Evolutionary conservation across 78 protist species (phyloP), one percentile per base, ranked within the genome.

Genomic region (Protostelium mycophagum): DNA sequence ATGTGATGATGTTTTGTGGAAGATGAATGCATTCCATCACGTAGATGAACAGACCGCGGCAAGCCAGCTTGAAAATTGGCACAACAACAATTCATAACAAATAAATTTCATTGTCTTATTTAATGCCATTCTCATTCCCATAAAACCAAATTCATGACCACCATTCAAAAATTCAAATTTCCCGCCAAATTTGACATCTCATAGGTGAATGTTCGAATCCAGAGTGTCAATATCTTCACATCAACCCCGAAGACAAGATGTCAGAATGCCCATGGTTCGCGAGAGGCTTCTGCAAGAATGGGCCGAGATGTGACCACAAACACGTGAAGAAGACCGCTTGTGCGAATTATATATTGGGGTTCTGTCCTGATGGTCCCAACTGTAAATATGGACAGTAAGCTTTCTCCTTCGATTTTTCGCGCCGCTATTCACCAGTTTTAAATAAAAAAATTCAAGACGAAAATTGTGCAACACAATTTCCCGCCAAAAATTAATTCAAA

Each of bases 251-350:
- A 85, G 95, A 95, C 35, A 91, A 94, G 84, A 88, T 84, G n/a
- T 84, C 84, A 51, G 98, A 97, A 28, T 97, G 99, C 84, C 96
- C 97, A 0, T 97, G 98, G 98, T 97, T 91, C 89, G 93, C 90
- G 1, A 83, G 98, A 36, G 99, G 98, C n/a, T 97, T 96, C 87
- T 97, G 99, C 94, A 92, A 92, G 34, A 97, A 96, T 86, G 97
- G 97, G 35, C 96, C 97, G 34, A 36, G 89, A 10, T 97, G 99
- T 86, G 73, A 94, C 83, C 83, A 92, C 34, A 37, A 89, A 51
- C 99, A 97, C 91, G 85, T 86, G 1, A 87, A 85, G 35, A 90
- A 89, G 73, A 38, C 86, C 0, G 38, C 91, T 0, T 97, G 99
- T 36, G 94, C 92, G 28, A 90, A 95, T 36, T 97, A 94, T 87